Conservation (phyloP, 306 rosid species). For the Inga leiocalycina region DNA sequence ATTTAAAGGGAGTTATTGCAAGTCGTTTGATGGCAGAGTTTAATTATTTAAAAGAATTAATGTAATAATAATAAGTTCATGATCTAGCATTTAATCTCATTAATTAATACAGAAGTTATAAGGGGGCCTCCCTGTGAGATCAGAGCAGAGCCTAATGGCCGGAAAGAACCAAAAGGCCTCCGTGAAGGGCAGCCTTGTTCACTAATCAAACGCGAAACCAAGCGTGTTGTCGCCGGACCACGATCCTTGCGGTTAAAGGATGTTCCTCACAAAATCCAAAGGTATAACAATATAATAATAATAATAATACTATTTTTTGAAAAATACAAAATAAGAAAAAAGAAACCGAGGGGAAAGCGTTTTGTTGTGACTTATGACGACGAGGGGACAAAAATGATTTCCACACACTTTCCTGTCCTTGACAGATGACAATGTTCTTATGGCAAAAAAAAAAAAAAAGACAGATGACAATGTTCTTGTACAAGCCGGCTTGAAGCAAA, state of each 20-base stretch:
- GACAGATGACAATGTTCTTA: slow-evolving; percentile 16
- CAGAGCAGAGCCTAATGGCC: slow-evolving; percentile 8
- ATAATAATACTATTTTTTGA: neutral
- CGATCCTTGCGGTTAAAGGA: slow-evolving; percentile 34
- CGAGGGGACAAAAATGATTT: slow-evolving; percentile 48
- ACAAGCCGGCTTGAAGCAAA: slow-evolving; percentile 38
- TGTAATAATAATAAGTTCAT: neutral
- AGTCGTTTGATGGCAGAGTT: neutral
- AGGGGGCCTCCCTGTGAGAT: neutral
- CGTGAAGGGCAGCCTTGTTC: neutral
- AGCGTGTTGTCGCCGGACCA: slow-evolving; percentile 38
- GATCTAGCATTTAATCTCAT: neutral
- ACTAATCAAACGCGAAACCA: slow-evolving; percentile 6
- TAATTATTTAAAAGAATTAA: neutral
- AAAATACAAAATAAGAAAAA: neutral
- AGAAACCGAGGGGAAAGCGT: neutral
- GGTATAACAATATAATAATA: neutral
- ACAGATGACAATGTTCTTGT: slow-evolving; percentile 24
- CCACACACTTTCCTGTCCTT: slow-evolving; percentile 43
- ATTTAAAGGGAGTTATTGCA: neutral
- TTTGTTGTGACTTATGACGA: neutral
- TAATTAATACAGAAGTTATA: neutral
- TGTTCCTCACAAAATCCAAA: slow-evolving; percentile 40
- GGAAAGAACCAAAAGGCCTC: slow-evolving; percentile 14
- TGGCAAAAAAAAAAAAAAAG: neutral